Evolutionary conservation across 129 eudicot genomes (phyloP).

Genomic region (Calendula officinalis): DNA sequence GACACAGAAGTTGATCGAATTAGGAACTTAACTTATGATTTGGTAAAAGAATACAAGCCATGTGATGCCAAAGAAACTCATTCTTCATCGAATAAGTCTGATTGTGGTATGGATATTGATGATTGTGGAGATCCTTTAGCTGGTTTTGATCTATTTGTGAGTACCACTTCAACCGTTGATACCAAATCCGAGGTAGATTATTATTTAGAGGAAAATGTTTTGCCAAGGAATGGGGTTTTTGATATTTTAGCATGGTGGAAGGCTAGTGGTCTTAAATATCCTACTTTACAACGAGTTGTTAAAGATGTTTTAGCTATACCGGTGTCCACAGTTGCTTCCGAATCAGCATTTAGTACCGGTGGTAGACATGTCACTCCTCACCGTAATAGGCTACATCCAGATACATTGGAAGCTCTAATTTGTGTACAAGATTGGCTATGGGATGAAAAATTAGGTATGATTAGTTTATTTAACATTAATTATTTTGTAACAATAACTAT

Average conservation of each 20-base stretch:
- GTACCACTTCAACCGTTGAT: no score
- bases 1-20: not conserved
- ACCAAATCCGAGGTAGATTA: not conserved
- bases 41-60: not conserved
- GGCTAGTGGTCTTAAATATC: conserved; percentile 9
- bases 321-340: not conserved
- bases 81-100: no score
- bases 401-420: no score
- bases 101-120: not conserved
- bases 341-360: not conserved
- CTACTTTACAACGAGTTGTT: not conserved
- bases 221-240: conserved; percentile 3
- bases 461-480: no score
- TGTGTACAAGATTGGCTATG: no score
- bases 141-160: not conserved
- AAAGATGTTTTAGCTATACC: conserved; percentile 13
- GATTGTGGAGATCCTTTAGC: not conserved
- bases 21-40: not conserved
- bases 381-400: not conserved
- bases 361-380: not conserved
- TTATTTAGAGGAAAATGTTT: not conserved
- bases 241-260: conserved; percentile 26
- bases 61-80: not conserved
- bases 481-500: no score
- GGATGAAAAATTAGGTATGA: no score